A percentile compares a stretch with the other conserved stretches of the same genome.
Evolutionary conservation across 805 yeast genomes (phyloP).

Genomic region (Yamadazyma akitaensis): DNA sequence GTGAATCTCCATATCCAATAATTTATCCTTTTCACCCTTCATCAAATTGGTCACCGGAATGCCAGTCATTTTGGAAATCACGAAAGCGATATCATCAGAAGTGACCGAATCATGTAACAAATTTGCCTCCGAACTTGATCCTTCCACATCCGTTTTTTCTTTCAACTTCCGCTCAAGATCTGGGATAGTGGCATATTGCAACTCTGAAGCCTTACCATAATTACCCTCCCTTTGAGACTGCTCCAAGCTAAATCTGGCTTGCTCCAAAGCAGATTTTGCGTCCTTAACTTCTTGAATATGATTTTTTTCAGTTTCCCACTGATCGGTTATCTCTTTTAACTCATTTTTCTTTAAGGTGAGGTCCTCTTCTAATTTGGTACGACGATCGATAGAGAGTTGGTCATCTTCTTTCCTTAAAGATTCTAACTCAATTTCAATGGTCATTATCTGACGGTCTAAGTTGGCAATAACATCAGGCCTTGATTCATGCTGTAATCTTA

Average conservation of each 20-base stretch:
- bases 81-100: conserved; percentile 89
- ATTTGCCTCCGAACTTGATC: conserved; percentile 20
- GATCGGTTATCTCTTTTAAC: conserved; percentile 63
- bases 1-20: conserved; percentile 81
- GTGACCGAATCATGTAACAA: conserved; percentile 89
- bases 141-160: conserved; percentile 35
- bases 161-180: conserved; percentile 63
- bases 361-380: conserved; percentile 67
- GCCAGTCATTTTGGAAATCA: conserved; percentile 92
- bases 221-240: conserved; percentile 80
- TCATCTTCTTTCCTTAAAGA: conserved; percentile 92
- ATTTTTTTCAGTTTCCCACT: conserved; percentile 83
- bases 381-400: conserved; percentile 74
- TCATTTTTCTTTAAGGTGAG: conserved; percentile 63
- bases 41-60: conserved; percentile 87
- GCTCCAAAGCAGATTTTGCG: conserved; percentile 80
- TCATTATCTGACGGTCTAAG: conserved; percentile 85
- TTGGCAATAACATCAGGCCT: conserved; percentile 93
- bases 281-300: conserved; percentile 74
- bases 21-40: conserved; percentile 92
- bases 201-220: conserved; percentile 82
- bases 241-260: conserved; percentile 79
- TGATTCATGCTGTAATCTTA: conserved; percentile 92
- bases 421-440: conserved; percentile 91
- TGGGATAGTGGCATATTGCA: conserved; percentile 87